Evolutionary conservation across 495 filamentous ascomycete genomes (phyloP), one percentile per base, ranked within the genome.

Genomic region (Aspergillus asperescens): DNA sequence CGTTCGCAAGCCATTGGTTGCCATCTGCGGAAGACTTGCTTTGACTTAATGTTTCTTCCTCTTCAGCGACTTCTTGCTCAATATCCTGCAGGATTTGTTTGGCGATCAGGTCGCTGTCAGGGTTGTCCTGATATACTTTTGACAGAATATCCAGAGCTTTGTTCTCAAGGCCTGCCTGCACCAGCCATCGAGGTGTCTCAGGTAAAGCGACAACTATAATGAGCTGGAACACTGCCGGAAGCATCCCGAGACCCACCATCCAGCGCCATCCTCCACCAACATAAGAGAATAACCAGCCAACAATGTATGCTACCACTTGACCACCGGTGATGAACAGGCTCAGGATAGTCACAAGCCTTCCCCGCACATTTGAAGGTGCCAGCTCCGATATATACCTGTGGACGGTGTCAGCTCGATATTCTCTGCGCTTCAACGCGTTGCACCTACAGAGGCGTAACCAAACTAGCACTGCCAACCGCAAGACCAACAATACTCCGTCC

Each of bases 131-230:
- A 52, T 85, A 83, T 12, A 91, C 82, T 59, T 76, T 82, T 39
- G 63, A 68, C 27, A 95, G 68, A 8, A 93, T 80, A 10, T 48
- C 57, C 49, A 75, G 76, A 16, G 90, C 91, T 39, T 76, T 78
- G 12, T 68, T 64, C 12, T 72, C 77, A 50, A 73, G 68, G 1
- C 81, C 84, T 4, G 76, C 81, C 60, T 86, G 85, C 0, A 92
- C 82, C 39, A 95, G 75, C 89, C 89, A 95, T 19, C 91, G 76
- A 29, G 91, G 91, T 5, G 85, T 90, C 66, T 96, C 91, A 0
- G 90, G 89, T 76, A 95, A 79, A 34, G 79, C 62, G 2, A 80
- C 48, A 52, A 95, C 69, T 19, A 90, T 64, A 0, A 74, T 58
- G 29, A 81, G 78, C 64, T 95, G 90, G 7, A 89, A 50, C 3